A percentile compares a stretch with the other conserved stretches of the same genome.
These are phyloP conservation scores for Proliferodiscus dingleyae DNA, from an alignment of 2,329 filamentous ascomycete genomes.

Conservation along the genomic window DNA sequence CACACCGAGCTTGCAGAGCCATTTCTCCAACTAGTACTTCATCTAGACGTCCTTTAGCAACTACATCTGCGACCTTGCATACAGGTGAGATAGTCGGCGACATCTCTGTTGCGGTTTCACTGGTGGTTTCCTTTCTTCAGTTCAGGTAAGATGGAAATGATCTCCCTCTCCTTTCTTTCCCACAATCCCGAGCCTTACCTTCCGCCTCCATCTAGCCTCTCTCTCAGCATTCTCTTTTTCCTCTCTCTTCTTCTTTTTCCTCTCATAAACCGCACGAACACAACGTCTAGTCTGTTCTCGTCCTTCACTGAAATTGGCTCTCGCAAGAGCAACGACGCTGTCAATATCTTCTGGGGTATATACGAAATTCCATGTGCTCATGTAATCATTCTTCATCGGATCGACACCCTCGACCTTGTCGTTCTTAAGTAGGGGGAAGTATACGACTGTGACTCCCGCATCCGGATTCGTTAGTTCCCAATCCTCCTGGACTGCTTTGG, in stretches of 20 bases:
- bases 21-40: too few species aligned
- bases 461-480: slow-evolving; percentile 69
- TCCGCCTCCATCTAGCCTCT: slow-evolving; percentile 40
- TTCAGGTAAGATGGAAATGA: slow-evolving; percentile 54
- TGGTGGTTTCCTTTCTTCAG: too few species aligned
- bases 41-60: too few species aligned
- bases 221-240: slow-evolving; percentile 42
- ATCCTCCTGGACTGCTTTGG: slow-evolving; percentile 49
- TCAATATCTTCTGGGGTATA: slow-evolving; percentile 91
- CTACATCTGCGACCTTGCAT: too few species aligned
- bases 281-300: slow-evolving; percentile 71
- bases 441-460: slow-evolving; percentile 83
- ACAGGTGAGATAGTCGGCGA: too few species aligned
- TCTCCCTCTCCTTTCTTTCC: slow-evolving; percentile 58
- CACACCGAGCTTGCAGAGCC: too few species aligned
- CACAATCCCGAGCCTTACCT: slow-evolving; percentile 46
- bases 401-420: slow-evolving; percentile 75
- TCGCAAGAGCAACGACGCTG: slow-evolving; percentile 72
- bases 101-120: too few species aligned
- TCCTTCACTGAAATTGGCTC: slow-evolving; percentile 82
- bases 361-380: slow-evolving; percentile 97
- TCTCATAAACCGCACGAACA: slow-evolving; percentile 84
- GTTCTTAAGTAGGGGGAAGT: slow-evolving; percentile 86
- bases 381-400: slow-evolving; percentile 75
- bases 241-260: slow-evolving; percentile 70